A percentile compares a stretch with the other conserved stretches of the same genome.
These are phyloP conservation scores for Lachancea nothofagi DNA, from an alignment of 805 yeast species.

Conservation along the genomic window DNA sequence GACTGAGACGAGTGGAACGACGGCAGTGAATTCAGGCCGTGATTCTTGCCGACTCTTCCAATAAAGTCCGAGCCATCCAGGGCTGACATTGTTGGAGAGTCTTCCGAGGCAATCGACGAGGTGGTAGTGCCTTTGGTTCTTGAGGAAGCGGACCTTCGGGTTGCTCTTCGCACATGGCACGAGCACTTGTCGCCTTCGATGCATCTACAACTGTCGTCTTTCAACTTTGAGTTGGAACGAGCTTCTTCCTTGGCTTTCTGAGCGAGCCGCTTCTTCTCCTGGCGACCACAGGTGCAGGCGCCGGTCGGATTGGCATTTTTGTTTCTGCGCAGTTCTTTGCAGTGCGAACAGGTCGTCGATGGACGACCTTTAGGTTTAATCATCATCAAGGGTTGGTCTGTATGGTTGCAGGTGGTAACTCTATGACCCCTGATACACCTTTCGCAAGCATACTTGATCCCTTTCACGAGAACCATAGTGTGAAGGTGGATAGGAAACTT, in stretches of 20 bases:
- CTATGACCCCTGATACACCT: constrained; percentile 95
- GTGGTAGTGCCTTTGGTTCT: neutral
- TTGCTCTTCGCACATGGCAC: constrained; percentile 10
- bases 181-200: constrained; percentile 10
- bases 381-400: constrained; percentile 84
- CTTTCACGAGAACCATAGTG: constrained; percentile 81
- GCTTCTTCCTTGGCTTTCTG: constrained; percentile 32
- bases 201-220: constrained; percentile 17
- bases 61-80: constrained; percentile 6
- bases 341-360: constrained; percentile 82
- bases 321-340: constrained; percentile 65
- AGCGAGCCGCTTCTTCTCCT: constrained; percentile 38
- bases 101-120: constrained; percentile 6
- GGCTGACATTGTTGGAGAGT: constrained; percentile 3
- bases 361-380: constrained; percentile 97
- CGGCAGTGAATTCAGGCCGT: constrained; percentile 29
- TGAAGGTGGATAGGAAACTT: too few relatives aligned
- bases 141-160: constrained; percentile 4
- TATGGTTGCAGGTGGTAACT: constrained; percentile 88
- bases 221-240: constrained; percentile 22
- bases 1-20: constrained; percentile 32
- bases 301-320: constrained; percentile 57
- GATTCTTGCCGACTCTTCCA: constrained; percentile 28
- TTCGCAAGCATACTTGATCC: constrained; percentile 93
- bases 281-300: constrained; percentile 63